Conservation (phyloP, 2,329 filamentous ascomycete species). For the Phoma herbarum region DNA sequence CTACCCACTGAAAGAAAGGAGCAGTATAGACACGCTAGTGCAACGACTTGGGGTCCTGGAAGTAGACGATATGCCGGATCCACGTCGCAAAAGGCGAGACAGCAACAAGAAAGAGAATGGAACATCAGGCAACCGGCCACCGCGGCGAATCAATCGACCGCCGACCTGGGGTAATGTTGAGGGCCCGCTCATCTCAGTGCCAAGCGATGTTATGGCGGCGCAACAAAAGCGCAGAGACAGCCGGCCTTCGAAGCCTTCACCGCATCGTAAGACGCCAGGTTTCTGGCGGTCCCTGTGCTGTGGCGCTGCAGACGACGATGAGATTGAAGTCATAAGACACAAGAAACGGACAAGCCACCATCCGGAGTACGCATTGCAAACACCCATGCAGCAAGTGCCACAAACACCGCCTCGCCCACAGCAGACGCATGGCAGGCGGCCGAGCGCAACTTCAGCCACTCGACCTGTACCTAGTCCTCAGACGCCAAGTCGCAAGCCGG, state of each 20-base stretch:
- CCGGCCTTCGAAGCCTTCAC: constrained; percentile 27
- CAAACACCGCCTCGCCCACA: constrained; percentile 20
- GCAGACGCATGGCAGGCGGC: constrained; percentile 11
- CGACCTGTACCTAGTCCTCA: background rate
- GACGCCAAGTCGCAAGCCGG: background rate
- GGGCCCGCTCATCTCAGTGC: constrained; percentile 56
- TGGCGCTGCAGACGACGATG: constrained; percentile 48
- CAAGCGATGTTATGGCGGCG: constrained; percentile 49
- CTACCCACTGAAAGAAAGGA: constrained; percentile 69
- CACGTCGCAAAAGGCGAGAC: constrained; percentile 45
- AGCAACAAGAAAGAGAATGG: constrained; percentile 30
- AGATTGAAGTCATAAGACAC: constrained; percentile 56
- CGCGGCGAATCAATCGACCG: constrained; percentile 48
- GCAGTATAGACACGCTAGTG: constrained; percentile 87
- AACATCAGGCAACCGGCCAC: constrained; percentile 28
- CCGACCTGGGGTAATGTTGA: constrained; percentile 56
- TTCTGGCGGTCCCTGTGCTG: constrained; percentile 58
- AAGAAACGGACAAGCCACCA: constrained; percentile 41
- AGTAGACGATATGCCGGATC: constrained; percentile 59
- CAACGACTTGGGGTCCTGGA: constrained; percentile 80
- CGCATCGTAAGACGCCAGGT: constrained; percentile 37
- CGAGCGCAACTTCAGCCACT: constrained; percentile 3
- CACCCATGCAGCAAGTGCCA: constrained; percentile 21
- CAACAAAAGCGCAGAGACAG: constrained; percentile 33
- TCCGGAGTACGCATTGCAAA: constrained; percentile 22